Base-by-base conservation (phyloP, 208 protist genomes). In the Acanthamoeba healyi region DNA sequence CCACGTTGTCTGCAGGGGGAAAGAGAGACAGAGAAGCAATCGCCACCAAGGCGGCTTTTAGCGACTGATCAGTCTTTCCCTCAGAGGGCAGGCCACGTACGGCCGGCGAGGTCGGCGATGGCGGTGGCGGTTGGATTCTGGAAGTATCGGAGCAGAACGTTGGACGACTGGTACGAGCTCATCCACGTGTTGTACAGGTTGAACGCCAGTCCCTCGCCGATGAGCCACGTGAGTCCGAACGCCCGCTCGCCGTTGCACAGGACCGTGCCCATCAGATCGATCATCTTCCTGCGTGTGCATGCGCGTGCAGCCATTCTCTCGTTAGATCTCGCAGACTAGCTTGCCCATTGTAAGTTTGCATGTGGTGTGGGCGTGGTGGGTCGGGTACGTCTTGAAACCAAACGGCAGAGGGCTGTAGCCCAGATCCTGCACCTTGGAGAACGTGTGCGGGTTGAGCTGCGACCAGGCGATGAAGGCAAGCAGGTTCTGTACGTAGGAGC, bases 311-410 rank as follows among this genome's bases (percentile, higher is more conserved):
- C 1, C 17, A 46, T n/a, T n/a, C 7, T 10, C 15, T 6, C 7
- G 51, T n/a, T 72, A 3, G n/a, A 40, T 0, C 34, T 14, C 32
- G 14, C 6, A 42, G 9, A 19, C 29, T 6, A 9, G n/a, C 22
- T 17, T 24, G 63, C 9, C 17, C 63, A 72, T 5, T 12, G 38
- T 22, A 42, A n/a, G n/a, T n/a, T n/a, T n/a, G n/a, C n/a, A n/a
- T n/a, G n/a, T n/a, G n/a, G n/a, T n/a, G n/a, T n/a, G n/a, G n/a
- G n/a, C n/a, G n/a, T n/a, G n/a, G n/a, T n/a, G n/a, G n/a, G n/a
- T n/a, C n/a, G 46, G 70, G 70, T 46, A 79, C 70, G 70, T 79
- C 24, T 79, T 79, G 70, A 46, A 79, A 17, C 70, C 40, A 10
- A 79, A 46, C 0, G 70, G 70, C 34, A 79, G 32, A 7, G 70